phyloP scores from a whole-genome alignment of 2,329 filamentous ascomycete genomes.

The Alternaria ethzedia region DNA sequence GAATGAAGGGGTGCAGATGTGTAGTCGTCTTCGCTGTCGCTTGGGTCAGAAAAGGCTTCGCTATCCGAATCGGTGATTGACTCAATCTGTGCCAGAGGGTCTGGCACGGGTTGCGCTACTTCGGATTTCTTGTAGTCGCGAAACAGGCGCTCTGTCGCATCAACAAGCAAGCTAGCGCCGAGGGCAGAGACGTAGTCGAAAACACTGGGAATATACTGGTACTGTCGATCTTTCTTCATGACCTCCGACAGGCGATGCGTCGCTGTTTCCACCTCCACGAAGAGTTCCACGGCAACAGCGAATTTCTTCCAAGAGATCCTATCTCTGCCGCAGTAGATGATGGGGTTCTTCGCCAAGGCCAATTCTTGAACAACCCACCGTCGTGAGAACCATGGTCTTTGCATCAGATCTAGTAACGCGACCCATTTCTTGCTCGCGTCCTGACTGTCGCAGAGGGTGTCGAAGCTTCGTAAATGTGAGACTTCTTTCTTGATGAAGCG shows the following conservation, averaged over 20 bases:
- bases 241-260: neutral
- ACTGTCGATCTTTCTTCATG: neutral
- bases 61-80: neutral
- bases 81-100: neutral
- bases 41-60: too few species aligned
- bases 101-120: neutral
- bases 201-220: neutral
- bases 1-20: neutral
- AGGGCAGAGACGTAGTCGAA: neutral
- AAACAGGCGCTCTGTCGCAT: neutral
- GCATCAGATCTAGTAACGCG: neutral
- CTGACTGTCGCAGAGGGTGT: neutral
- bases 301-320: neutral
- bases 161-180: neutral
- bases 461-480: neutral
- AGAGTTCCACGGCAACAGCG: neutral
- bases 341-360: neutral
- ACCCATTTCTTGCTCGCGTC: neutral
- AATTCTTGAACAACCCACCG: neutral
- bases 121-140: neutral
- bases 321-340: neutral
- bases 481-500: neutral
- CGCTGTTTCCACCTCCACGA: neutral
- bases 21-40: neutral
- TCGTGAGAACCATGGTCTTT: neutral